Conservation (phyloP, 2,329 filamentous ascomycete species). For the Fusarium sp. region DNA sequence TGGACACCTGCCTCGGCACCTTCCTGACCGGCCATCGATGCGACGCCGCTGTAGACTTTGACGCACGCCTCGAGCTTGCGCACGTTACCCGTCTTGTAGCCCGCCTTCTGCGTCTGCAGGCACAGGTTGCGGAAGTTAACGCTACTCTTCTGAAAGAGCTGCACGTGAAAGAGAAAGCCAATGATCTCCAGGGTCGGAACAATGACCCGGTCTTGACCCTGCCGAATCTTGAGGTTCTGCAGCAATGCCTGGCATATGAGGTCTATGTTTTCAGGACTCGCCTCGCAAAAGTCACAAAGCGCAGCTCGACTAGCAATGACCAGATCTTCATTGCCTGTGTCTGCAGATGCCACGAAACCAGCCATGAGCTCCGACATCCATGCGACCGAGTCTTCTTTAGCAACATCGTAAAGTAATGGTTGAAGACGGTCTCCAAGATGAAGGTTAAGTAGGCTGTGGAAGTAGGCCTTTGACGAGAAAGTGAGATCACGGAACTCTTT, state of each 20-base stretch:
- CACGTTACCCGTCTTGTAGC: conserved; percentile 85
- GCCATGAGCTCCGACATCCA: conserved; percentile 68
- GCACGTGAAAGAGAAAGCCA: conserved; percentile 79
- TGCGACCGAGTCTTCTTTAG: conserved; percentile 44
- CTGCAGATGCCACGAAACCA: conserved; percentile 78
- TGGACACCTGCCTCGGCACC: conserved; percentile 52
- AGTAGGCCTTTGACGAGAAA: conserved; percentile 71
- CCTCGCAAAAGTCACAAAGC: conserved; percentile 65
- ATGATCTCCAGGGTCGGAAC: conserved; percentile 81
- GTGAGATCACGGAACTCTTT: conserved; percentile 53
- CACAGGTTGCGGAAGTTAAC: conserved; percentile 70
- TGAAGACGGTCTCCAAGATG: conserved; percentile 52
- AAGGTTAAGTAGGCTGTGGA: conserved; percentile 63
- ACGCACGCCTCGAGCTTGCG: conserved; percentile 83
- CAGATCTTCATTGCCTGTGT: conserved; percentile 80
- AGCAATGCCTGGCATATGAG: conserved; percentile 63
- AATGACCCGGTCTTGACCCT: conserved; percentile 74
- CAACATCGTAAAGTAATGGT: conserved; percentile 52
- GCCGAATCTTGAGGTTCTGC: conserved; percentile 63
- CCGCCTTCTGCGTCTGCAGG: conserved; percentile 77
- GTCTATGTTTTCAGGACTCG: conserved; percentile 53
- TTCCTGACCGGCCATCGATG: conserved; percentile 49
- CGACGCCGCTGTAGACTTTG: conserved; percentile 80
- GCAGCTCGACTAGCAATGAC: conserved; percentile 75
- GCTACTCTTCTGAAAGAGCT: conserved; percentile 56